These are phyloP conservation scores for Monosporascus ibericus DNA, from an alignment of 2,329 filamentous ascomycete species.

Conservation along the genomic window DNA sequence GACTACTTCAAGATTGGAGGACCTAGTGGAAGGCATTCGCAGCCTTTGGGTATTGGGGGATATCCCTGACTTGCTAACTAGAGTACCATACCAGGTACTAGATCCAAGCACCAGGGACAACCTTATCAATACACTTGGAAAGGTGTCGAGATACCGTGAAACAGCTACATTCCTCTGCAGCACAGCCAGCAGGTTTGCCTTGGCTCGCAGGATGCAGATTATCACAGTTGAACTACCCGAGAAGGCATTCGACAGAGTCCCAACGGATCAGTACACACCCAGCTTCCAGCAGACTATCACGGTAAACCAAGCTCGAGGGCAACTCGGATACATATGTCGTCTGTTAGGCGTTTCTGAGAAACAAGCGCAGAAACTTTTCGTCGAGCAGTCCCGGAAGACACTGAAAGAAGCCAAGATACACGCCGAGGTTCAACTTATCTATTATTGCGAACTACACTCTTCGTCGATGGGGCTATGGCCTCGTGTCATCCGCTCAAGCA, in stretches of 20 bases:
- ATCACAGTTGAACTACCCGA: constrained; percentile 22
- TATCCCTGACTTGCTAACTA: constrained; percentile 8
- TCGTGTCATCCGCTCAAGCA: constrained; percentile 41
- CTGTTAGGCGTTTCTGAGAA: constrained; percentile 1
- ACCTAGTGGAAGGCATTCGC: constrained; percentile 24
- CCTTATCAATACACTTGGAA: constrained; percentile 27
- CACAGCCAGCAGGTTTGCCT: constrained; percentile 21
- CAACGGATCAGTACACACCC: background rate
- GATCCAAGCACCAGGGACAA: constrained; percentile 6
- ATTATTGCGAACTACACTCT: constrained; percentile 31
- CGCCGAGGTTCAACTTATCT: constrained; percentile 44
- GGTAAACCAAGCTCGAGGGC: constrained; percentile 7
- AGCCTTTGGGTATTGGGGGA: constrained; percentile 15
- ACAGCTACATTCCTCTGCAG: constrained; percentile 27
- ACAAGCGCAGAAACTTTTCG: constrained; percentile 5
- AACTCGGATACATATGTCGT: background rate
- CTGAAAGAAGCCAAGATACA: constrained; percentile 33
- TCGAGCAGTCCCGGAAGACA: constrained; percentile 7
- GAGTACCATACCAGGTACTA: constrained; percentile 17
- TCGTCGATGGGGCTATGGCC: constrained; percentile 20
- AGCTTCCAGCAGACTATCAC: constrained; percentile 2
- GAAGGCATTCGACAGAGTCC: constrained; percentile 16
- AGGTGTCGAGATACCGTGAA: constrained; percentile 32
- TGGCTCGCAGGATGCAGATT: constrained; percentile 24
- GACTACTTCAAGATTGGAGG: constrained; percentile 12